A percentile compares a stretch with the other conserved stretches of the same genome.
phyloP scores from a whole-genome alignment of 2,329 filamentous ascomycete species.

The Ceratocystis cacaofunesta region DNA sequence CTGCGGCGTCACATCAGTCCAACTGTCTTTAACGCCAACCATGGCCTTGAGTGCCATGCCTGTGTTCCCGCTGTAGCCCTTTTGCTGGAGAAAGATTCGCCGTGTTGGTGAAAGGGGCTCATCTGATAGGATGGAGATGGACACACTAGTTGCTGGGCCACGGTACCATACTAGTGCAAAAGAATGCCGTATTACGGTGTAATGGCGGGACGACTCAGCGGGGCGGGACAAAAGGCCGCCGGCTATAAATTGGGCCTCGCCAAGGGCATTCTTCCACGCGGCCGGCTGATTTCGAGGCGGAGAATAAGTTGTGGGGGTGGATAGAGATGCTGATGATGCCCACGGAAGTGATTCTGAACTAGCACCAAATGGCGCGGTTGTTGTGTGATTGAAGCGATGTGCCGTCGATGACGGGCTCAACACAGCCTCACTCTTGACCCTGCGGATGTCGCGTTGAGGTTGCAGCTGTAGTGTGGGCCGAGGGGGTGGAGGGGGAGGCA shows the following conservation, averaged over 20 bases:
- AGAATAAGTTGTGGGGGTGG: neutral
- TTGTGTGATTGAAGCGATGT: neutral
- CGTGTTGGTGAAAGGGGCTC: constrained; percentile 40
- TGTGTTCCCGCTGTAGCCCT: constrained; percentile 52
- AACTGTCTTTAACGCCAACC: constrained; percentile 41
- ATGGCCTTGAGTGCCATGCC: constrained; percentile 53
- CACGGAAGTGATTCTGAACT: neutral
- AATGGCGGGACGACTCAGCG: constrained; percentile 49
- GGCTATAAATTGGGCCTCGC: constrained; percentile 49
- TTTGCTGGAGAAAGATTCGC: constrained; percentile 52
- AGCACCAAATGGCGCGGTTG: neutral
- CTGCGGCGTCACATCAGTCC: constrained; percentile 54
- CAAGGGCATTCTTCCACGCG: constrained; percentile 34
- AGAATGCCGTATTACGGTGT: constrained; percentile 52
- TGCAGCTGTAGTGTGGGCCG: neutral
- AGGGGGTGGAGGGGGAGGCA: neutral
- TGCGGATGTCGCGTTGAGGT: constrained; percentile 5
- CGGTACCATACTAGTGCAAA: constrained; percentile 49
- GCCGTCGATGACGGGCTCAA: neutral
- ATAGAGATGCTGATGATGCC: neutral
- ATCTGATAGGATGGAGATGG: constrained; percentile 49
- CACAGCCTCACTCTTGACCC: constrained; percentile 13
- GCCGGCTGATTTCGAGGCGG: neutral
- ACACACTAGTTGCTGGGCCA: constrained; percentile 47
- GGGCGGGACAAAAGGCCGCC: constrained; percentile 50